Base-by-base conservation (phyloP, 169 alveolate genomes). In the Plasmodium inui region DNA sequence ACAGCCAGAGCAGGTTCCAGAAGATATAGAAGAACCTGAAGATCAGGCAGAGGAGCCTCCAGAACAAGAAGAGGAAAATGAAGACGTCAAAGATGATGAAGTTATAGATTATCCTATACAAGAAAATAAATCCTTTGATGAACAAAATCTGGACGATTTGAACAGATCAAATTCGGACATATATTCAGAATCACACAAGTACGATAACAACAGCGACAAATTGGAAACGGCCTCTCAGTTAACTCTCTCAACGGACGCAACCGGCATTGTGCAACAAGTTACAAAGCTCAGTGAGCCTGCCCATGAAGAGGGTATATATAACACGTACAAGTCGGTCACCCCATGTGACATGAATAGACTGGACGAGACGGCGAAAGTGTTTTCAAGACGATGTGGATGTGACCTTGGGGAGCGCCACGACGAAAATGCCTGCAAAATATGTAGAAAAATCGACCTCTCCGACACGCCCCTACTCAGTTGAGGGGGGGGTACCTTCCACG, bases 371-470 rank as follows among this genome's bases (percentile, higher is more conserved):
- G 96, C 96, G 39, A 95, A 92, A 90, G 94, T 94, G 41, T 86
- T 95, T 57, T 93, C 96, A 61, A 94, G 86, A 83, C 94, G 96
- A 41, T 95, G 97, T 57, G 97, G 97, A 28, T 95, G 97, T 83
- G 97, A 95, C 80, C 94, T 95, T 57, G 96, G 96, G n/a, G 96
- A 92, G 8, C 95, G 91, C n/a, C 96, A 94, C 93, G 96, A 95
- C 71, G 97, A 95, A 74, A 95, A 95, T 94, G 83, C 86, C 53
- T 95, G 97, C 80, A 96, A 91, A 17, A 92, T 95, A 26, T 95
- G 97, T 84, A 88, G 96, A 83, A 83, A 92, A 83, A 94, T 95
- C 46, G 97, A 95, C 82, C 92, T 95, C 39, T 95, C 97, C 30
- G 97, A 95, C 39, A 96, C 97, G 6, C 97, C 97, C n/a, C 86